A percentile compares a stretch with the other conserved stretches of the same genome.
Evolutionary conservation across 1,284 basidiomycete genomes (phyloP).

Genomic region (Fomitopsis schrenkii): DNA sequence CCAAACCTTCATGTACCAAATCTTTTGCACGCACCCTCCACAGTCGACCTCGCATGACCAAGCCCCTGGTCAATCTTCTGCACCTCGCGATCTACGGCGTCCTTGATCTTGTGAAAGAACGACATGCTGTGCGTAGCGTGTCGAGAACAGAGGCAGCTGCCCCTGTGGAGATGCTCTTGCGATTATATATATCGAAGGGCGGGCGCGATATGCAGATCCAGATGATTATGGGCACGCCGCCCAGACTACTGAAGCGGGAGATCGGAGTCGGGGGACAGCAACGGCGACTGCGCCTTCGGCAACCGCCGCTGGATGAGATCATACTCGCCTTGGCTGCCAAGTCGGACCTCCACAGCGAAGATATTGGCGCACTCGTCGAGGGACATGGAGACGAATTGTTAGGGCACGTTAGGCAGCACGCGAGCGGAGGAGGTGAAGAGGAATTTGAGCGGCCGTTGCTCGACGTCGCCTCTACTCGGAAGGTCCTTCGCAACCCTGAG

Average conservation of each 20-base stretch:
- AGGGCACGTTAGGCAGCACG: neutral
- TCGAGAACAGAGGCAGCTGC: neutral
- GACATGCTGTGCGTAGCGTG: conserved; percentile 2
- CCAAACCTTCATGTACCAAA: neutral
- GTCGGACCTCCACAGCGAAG: neutral
- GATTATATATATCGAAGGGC: neutral
- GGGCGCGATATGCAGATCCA: neutral
- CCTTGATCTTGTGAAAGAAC: conserved; percentile 13
- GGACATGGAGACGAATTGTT: neutral
- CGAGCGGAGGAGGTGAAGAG: neutral
- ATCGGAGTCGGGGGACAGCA: neutral
- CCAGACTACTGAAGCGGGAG: neutral
- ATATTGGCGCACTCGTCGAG: neutral
- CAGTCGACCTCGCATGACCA: conserved; percentile 26
- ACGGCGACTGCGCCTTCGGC: conserved; percentile 1
- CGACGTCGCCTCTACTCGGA: neutral
- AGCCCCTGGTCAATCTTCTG: conserved; percentile 24
- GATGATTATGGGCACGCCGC: neutral
- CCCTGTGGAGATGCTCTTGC: neutral
- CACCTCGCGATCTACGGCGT: conserved; percentile 14
- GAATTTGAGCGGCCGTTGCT: neutral
- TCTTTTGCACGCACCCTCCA: conserved; percentile 21
- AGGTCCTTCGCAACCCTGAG: neutral
- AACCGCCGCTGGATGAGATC: neutral
- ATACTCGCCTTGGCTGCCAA: neutral